Conservation (phyloP, 768 basidiomycete genomes). For the Russula earlei region DNA sequence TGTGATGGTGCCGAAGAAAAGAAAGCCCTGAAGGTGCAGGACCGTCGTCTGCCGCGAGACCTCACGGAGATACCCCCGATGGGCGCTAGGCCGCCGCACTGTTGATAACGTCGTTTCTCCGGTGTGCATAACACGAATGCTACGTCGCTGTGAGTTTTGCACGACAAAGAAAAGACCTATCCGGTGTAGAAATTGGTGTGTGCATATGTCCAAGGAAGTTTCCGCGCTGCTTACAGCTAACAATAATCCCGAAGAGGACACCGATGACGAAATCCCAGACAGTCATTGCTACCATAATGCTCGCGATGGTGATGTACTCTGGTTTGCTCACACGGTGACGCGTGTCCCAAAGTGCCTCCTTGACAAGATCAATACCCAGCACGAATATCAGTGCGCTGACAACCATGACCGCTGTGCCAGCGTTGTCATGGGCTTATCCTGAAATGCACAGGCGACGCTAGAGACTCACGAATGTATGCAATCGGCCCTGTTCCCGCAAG, state of each 20-base stretch:
- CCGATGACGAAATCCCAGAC: constrained; percentile 91
- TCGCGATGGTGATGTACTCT: constrained; percentile 75
- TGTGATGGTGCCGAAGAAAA: constrained; percentile 91
- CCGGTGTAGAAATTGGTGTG: background rate
- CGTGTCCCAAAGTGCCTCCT: constrained; percentile 96
- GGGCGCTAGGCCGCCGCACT: constrained; percentile 79
- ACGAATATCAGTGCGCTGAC: constrained; percentile 91
- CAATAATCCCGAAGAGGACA: constrained; percentile 83
- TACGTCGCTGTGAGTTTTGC: constrained; percentile 77
- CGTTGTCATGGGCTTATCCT: background rate
- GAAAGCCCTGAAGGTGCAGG: constrained; percentile 80
- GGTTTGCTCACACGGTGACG: constrained; percentile 76
- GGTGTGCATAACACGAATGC: constrained; percentile 75
- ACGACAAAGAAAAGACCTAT: constrained; percentile 93
- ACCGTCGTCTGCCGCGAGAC: constrained; percentile 88
- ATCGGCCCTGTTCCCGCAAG: constrained; percentile 84
- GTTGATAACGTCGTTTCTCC: constrained; percentile 84
- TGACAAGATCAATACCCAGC: constrained; percentile 86
- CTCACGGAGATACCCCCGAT: constrained; percentile 84
- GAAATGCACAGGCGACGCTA: background rate
- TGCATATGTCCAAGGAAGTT: background rate
- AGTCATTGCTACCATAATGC: constrained; percentile 90
- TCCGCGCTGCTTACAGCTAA: constrained; percentile 56
- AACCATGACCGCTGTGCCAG: constrained; percentile 67
- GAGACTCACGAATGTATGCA: constrained; percentile 74